Conservation (phyloP, 208 protist genomes). For the Angomonas deanei region DNA sequence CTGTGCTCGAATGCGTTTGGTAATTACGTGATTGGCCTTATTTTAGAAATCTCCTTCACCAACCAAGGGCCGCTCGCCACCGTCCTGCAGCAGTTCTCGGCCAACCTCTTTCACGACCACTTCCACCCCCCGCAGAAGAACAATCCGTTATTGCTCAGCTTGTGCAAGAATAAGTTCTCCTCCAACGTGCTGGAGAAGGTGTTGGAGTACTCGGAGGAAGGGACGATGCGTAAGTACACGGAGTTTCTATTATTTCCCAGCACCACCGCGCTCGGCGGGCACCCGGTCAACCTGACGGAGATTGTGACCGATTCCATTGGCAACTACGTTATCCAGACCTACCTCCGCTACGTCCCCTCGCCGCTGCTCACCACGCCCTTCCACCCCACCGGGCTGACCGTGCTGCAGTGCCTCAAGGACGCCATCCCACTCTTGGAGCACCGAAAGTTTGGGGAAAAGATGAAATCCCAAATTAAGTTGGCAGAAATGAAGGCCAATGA, state of each 20-base stretch:
- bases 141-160: neutral
- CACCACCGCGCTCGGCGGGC: neutral
- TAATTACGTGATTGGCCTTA: neutral
- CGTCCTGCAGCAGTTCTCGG: neutral
- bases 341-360: conserved; percentile 72
- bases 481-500: conserved; percentile 38
- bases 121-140: neutral
- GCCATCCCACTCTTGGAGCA: conserved; percentile 34
- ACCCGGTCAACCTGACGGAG: conserved; percentile 24
- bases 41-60: neutral
- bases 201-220: conserved; percentile 54
- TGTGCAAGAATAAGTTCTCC: conserved; percentile 94
- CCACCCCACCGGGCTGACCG: neutral
- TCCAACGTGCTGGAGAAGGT: conserved; percentile 97
- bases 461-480: conserved; percentile 48
- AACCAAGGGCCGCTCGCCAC: neutral
- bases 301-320: conserved; percentile 92
- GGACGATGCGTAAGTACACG: conserved; percentile 37
- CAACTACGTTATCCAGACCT: conserved; percentile 97
- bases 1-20: neutral
- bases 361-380: neutral
- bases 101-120: neutral
- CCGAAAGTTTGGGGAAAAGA: conserved; percentile 57
- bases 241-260: conserved; percentile 19
- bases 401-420: conserved; percentile 35